Evolutionary conservation across 139 green algal genomes (phyloP), one percentile per base, ranked within the genome.

Genomic region (Chlamydomonas schloesseri): DNA sequence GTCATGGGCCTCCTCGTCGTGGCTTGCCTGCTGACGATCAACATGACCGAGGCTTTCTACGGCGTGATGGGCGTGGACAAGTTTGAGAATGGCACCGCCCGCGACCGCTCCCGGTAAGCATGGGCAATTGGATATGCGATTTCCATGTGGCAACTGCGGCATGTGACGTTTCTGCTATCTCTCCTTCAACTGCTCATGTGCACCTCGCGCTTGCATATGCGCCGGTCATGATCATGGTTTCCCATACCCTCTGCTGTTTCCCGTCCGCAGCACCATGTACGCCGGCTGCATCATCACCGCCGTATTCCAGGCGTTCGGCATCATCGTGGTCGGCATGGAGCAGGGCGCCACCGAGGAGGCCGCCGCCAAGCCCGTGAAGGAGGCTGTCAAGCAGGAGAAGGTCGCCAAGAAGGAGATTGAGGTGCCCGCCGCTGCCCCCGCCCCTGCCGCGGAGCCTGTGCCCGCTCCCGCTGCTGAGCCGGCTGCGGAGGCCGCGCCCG

Each of bases 281-380:
- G 78, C 78, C 17, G 78, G 78, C 20, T 84, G 78, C 64, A 67
- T 84, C 46, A 75, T 74, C 46, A 67, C 64, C 29, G 64, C 78
- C 29, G 11, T 67, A n/a, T 75, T 84, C 42, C 78, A 84, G 64
- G 29, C 20, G 11, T 37, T 67, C 65, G 53, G 64, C 20, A 65
- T 84, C 64, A 62, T 84, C 65, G 33, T 84, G 4, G 46, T 53
- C 11, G 78, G 78, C 29, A 64, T 67, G 29, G 64, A 74, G 18
- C 10, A 76, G 71, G 28, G 15, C 23, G 5, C 15, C 28, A 76
- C 33, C 3, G 37, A 34, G 11, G 53, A 74, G 69, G 64, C 31
- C 14, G 28, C 75, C 9, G 34, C 24, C 57, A 15, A 64, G 47
- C 9, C 42, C 42, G 28, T 58, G 42, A 42, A 77, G 71, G 71